Evolutionary conservation across 345 rosid genomes (phyloP).

Genomic region (Ceriops tagal): DNA sequence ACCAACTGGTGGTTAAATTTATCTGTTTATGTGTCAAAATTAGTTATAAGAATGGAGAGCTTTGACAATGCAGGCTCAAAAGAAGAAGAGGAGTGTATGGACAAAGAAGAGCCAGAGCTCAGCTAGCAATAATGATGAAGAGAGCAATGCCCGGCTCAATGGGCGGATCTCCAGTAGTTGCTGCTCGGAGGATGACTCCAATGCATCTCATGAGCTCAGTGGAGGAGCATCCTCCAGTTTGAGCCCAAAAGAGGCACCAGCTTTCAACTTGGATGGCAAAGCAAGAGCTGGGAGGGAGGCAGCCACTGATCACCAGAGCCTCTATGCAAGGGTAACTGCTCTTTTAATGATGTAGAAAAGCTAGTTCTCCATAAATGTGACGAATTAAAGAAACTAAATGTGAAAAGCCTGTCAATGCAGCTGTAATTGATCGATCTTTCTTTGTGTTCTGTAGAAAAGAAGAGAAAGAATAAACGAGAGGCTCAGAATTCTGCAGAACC

Average conservation of each 20-base stretch:
- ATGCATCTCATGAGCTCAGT: conserved; percentile 38
- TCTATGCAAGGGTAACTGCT: conserved; percentile 65
- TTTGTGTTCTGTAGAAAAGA: conserved; percentile 56
- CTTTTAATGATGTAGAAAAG: background rate
- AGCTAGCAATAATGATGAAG: conserved; percentile 33
- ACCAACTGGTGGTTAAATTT: background rate
- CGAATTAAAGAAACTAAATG: background rate
- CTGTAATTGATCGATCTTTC: background rate
- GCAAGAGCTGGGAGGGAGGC: conserved; percentile 74
- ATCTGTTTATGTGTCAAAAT: too few species aligned
- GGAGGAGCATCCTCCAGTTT: conserved; percentile 36
- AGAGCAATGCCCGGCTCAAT: conserved; percentile 28
- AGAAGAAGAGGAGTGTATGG: conserved; percentile 40
- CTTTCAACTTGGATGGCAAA: conserved; percentile 56
- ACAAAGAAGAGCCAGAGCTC: conserved; percentile 36
- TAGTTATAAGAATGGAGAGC: too few species aligned
- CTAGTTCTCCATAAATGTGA: background rate
- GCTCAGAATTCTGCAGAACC: conserved; percentile 65
- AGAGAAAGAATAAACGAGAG: conserved; percentile 86
- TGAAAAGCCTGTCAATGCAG: background rate
- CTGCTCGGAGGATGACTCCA: conserved; percentile 55
- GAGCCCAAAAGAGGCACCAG: conserved; percentile 34
- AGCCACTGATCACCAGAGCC: conserved; percentile 79
- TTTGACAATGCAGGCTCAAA: conserved; percentile 33
- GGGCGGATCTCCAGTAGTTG: conserved; percentile 41